Evolutionary conservation across 169 alveolate genomes (phyloP).

Genomic region (Eimeria praecox): DNA sequence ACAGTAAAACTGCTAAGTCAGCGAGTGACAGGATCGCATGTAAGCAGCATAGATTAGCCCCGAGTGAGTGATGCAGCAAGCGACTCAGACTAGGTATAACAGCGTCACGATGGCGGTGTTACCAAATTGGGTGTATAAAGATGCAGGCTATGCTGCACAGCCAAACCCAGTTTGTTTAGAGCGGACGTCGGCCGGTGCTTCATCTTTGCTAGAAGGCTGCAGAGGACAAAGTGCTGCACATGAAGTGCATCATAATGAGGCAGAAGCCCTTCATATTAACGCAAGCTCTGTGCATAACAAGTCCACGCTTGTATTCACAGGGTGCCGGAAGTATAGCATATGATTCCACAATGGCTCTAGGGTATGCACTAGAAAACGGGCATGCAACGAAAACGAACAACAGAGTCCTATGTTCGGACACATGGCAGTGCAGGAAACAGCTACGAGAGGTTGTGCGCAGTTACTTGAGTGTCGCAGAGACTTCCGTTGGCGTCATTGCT

Average conservation of each 20-base stretch:
- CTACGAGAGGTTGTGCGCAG: not conserved
- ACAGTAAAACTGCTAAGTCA: not conserved
- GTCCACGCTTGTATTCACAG: not conserved
- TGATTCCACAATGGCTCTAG: not conserved
- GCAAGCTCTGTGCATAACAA: not conserved
- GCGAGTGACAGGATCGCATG: not conserved
- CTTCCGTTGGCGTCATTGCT: constrained; percentile 50
- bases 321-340: not conserved
- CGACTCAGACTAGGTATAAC: not conserved
- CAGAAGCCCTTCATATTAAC: not conserved
- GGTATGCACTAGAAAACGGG: not conserved
- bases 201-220: constrained; percentile 44
- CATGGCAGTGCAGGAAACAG: not conserved
- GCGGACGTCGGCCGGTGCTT: constrained; percentile 49
- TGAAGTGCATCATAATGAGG: not conserved
- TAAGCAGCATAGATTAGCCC: not conserved
- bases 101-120: not conserved
- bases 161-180: constrained; percentile 54
- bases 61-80: not conserved
- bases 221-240: not conserved
- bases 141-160: constrained; percentile 60
- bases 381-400: not conserved
- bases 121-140: constrained; percentile 50
- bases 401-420: not conserved
- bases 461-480: constrained; percentile 45